Evolutionary conservation across 2,329 filamentous ascomycete genomes (phyloP).

Genomic region (Lachnum nothofagi): DNA sequence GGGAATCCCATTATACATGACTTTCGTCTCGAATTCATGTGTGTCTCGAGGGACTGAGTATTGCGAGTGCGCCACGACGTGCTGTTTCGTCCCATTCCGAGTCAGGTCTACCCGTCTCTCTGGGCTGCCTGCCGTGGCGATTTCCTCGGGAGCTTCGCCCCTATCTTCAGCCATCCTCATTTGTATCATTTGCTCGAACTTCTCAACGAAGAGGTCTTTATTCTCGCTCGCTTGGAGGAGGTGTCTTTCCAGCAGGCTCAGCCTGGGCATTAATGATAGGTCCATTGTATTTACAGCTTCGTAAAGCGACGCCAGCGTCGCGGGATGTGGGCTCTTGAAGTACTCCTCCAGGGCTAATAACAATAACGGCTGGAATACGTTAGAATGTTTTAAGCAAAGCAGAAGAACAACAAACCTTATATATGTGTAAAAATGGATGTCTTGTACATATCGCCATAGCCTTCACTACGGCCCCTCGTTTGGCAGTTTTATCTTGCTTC

Average conservation of each 20-base stretch:
- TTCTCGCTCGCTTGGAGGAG: slow-evolving; percentile 86
- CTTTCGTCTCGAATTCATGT: slow-evolving; percentile 93
- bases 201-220: slow-evolving; percentile 94
- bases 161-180: slow-evolving; percentile 68
- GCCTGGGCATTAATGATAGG: slow-evolving; percentile 80
- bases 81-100: slow-evolving; percentile 57
- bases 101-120: slow-evolving; percentile 34
- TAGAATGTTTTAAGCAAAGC: slow-evolving; percentile 12
- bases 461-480: slow-evolving; percentile 91
- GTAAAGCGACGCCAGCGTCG: slow-evolving; percentile 84
- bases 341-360: slow-evolving; percentile 92
- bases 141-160: slow-evolving; percentile 37
- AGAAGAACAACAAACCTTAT: slow-evolving; percentile 62
- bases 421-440: slow-evolving; percentile 96
- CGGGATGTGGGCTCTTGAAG: slow-evolving; percentile 82
- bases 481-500: slow-evolving; percentile 88
- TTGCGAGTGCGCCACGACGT: slow-evolving; percentile 56
- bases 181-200: slow-evolving; percentile 91
- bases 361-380: slow-evolving; percentile 63
- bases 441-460: slow-evolving; percentile 98
- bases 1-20: slow-evolving; percentile 93
- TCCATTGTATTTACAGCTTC: slow-evolving; percentile 96
- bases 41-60: slow-evolving; percentile 87
- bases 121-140: slow-evolving; percentile 45
- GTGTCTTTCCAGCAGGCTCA: slow-evolving; percentile 77